Evolutionary conservation across 2,329 filamentous ascomycete genomes (phyloP).

Genomic region (Alternaria infectoria): DNA sequence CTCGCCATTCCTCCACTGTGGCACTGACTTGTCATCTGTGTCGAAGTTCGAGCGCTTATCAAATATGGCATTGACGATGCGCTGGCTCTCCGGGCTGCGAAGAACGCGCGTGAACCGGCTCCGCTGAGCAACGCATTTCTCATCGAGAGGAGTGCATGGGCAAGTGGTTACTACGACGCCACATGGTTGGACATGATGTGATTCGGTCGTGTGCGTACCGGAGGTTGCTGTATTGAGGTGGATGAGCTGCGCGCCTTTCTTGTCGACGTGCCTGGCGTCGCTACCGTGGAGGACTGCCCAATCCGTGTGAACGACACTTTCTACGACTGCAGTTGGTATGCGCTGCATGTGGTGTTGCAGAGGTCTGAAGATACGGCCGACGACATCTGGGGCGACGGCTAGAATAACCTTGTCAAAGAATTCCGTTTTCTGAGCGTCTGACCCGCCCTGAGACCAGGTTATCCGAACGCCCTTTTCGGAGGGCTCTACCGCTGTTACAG

Average conservation of each 20-base stretch:
- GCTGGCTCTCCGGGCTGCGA: conserved; percentile 57
- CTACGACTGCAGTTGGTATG: conserved; percentile 59
- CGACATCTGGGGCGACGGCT: conserved; percentile 62
- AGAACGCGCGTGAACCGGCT: conserved; percentile 61
- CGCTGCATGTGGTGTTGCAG: conserved; percentile 46
- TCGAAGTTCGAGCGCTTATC: conserved; percentile 8
- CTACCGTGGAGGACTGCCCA: conserved; percentile 15
- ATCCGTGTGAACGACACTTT: conserved; percentile 57
- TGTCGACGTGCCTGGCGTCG: neutral
- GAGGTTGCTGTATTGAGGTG: conserved; percentile 43
- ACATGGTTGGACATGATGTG: conserved; percentile 59
- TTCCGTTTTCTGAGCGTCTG: conserved; percentile 32
- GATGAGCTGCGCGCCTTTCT: conserved; percentile 35
- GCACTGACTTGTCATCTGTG: conserved; percentile 25
- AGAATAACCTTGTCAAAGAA: conserved; percentile 61
- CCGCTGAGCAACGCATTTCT: conserved; percentile 52
- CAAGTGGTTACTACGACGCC: conserved; percentile 62
- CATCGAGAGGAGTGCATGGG: conserved; percentile 51
- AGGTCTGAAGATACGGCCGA: conserved; percentile 56
- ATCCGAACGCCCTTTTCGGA: conserved; percentile 38
- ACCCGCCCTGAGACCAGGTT: conserved; percentile 39
- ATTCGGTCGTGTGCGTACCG: conserved; percentile 53
- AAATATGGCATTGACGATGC: conserved; percentile 57
- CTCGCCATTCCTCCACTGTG: conserved; percentile 60
- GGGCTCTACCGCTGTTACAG: conserved; percentile 48